A percentile compares a stretch with the other conserved stretches of the same genome.
These are phyloP conservation scores for Coprinopsis marcescibilis DNA, from an alignment of 768 basidiomycete genomes.

Conservation along the genomic window DNA sequence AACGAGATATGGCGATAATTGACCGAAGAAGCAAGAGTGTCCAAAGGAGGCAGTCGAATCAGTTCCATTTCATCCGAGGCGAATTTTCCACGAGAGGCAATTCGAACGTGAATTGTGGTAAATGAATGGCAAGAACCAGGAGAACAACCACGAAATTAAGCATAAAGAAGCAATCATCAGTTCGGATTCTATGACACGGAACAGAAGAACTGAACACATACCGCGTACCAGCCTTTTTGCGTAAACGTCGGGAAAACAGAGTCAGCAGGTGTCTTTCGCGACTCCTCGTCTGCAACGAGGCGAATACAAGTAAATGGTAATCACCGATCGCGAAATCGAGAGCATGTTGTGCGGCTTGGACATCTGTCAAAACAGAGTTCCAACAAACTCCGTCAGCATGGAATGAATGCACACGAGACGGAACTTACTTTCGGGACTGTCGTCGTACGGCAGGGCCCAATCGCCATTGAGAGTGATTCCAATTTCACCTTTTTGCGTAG, in stretches of 20 bases:
- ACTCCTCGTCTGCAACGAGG: conserved; percentile 19
- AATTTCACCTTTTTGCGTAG: conserved; percentile 56
- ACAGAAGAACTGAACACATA: conserved; percentile 23
- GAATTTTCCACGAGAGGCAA: background rate
- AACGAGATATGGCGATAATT: conserved; percentile 2
- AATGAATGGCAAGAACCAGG: background rate
- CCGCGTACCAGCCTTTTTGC: conserved; percentile 51
- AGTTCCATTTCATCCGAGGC: background rate
- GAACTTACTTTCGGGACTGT: conserved; percentile 57
- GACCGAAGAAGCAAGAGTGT: conserved; percentile 7
- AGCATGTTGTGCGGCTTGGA: conserved; percentile 65
- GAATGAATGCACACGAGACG: conserved; percentile 1
- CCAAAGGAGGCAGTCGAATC: background rate
- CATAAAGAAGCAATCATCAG: conserved; percentile 6
- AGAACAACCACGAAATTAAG: background rate
- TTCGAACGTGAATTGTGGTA: background rate
- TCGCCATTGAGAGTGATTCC: conserved; percentile 80
- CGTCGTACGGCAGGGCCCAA: conserved; percentile 70
- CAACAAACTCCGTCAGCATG: conserved; percentile 3
- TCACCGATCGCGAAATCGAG: conserved; percentile 67
- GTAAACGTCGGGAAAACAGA: conserved; percentile 19
- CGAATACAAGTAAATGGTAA: conserved; percentile 17
- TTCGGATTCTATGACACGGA: conserved; percentile 9
- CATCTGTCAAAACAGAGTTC: conserved; percentile 33
- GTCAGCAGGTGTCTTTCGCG: conserved; percentile 8